A percentile compares a stretch with the other conserved stretches of the same genome.
Evolutionary conservation across 208 protist species (phyloP).

Genomic region (Herpetomonas samuelpessoai): DNA sequence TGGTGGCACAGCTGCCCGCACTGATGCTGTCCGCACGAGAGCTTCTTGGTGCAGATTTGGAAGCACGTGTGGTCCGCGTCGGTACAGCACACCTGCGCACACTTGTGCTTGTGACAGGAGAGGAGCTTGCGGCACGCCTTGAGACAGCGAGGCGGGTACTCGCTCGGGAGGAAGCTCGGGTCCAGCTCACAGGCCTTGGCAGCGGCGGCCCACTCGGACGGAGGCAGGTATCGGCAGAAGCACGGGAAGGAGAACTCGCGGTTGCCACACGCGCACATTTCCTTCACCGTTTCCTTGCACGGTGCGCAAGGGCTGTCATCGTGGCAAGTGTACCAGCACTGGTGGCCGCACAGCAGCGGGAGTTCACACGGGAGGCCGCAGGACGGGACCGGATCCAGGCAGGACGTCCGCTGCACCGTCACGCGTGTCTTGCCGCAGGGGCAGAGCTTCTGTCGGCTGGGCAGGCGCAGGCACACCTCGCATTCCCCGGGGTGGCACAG

Average conservation of each 20-base stretch:
- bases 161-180: constrained; percentile 16
- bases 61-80: constrained; percentile 80
- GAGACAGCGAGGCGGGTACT: constrained; percentile 58
- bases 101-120: constrained; percentile 87
- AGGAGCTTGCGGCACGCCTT: constrained; percentile 58
- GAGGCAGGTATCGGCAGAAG: constrained; percentile 71
- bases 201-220: constrained; percentile 57
- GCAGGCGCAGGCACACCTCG: constrained; percentile 51
- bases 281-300: constrained; percentile 56
- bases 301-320: constrained; percentile 68
- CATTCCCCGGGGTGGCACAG: constrained; percentile 80
- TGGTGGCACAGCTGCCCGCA: constrained; percentile 86
- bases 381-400: constrained; percentile 80
- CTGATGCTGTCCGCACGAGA: constrained; percentile 74
- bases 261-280: constrained; percentile 67
- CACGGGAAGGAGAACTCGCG: constrained; percentile 47
- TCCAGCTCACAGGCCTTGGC: constrained; percentile 10
- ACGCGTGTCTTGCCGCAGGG: constrained; percentile 44
- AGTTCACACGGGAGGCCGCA: constrained; percentile 79
- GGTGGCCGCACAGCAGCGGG: constrained; percentile 80
- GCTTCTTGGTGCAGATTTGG: constrained; percentile 79
- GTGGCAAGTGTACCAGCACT: constrained; percentile 77
- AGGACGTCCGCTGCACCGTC: constrained; percentile 37
- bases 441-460: constrained; percentile 47
- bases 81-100: constrained; percentile 76